Evolutionary conservation across 768 basidiomycete species (phyloP).

Genomic region (Tremella mesenterica): DNA sequence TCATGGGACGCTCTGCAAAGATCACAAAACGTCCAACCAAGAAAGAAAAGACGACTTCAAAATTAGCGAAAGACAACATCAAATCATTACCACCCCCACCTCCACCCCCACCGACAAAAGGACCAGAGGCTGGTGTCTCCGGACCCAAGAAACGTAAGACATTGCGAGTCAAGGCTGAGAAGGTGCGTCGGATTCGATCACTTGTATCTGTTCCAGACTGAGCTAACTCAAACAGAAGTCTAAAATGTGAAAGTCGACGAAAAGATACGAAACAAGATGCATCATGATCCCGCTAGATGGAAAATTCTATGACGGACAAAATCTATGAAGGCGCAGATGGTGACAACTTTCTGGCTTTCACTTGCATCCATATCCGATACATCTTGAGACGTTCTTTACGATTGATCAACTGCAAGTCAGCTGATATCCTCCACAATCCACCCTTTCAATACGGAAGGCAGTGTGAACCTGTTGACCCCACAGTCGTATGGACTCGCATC

Average conservation of each 20-base stretch:
- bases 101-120: constrained; percentile 1
- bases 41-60: constrained; percentile 26
- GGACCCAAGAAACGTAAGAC: constrained; percentile 28
- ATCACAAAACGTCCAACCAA: constrained; percentile 29
- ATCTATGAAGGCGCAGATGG: neutral
- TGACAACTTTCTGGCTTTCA: constrained; percentile 40
- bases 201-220: neutral
- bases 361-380: constrained; percentile 58
- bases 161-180: constrained; percentile 30
- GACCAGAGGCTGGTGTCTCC: constrained; percentile 4
- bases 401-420: constrained; percentile 58
- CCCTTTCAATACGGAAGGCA: no score
- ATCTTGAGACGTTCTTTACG: constrained; percentile 90
- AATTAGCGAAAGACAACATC: constrained; percentile 17
- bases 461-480: no score
- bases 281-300: no score
- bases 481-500: no score
- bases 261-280: neutral
- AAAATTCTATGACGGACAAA: neutral
- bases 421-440: neutral
- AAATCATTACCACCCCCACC: constrained; percentile 16
- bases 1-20: constrained; percentile 32
- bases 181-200: constrained; percentile 11
- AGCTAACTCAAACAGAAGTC: neutral
- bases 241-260: no score